Conservation (phyloP, 768 basidiomycete species). For the Nevesoporus exiguus region DNA sequence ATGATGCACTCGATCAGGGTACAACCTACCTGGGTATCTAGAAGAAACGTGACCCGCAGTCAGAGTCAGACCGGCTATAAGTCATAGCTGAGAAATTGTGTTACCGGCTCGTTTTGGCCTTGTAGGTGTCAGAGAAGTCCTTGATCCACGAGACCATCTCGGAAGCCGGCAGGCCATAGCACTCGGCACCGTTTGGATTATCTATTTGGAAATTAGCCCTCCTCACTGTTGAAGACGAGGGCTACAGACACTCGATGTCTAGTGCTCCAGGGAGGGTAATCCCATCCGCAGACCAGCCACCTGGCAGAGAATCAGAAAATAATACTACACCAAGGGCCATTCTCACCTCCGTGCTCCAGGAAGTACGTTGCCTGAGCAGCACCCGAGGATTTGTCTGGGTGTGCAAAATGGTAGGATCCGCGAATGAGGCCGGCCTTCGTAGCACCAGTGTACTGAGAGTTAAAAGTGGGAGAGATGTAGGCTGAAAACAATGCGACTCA, state of each 20-base stretch:
- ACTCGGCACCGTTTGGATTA: slow-evolving; percentile 48
- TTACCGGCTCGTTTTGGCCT: slow-evolving; percentile 45
- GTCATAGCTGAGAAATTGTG: neutral
- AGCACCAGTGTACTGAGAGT: slow-evolving; percentile 51
- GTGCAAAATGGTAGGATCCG: slow-evolving; percentile 63
- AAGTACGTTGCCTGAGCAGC: slow-evolving; percentile 60
- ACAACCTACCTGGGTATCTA: slow-evolving; percentile 40
- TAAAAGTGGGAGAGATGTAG: slow-evolving; percentile 33
- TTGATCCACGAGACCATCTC: slow-evolving; percentile 62
- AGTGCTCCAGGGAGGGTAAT: slow-evolving; percentile 62
- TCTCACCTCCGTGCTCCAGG: slow-evolving; percentile 50
- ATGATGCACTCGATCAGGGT: slow-evolving; percentile 2
- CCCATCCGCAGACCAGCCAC: slow-evolving; percentile 54
- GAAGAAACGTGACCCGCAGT: neutral
- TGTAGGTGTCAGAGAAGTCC: slow-evolving; percentile 61
- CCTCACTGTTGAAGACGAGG: neutral
- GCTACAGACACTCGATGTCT: slow-evolving; percentile 55
- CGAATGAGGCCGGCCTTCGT: slow-evolving; percentile 55
- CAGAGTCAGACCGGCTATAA: neutral
- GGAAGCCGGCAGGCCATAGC: slow-evolving; percentile 51
- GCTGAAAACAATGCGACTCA: slow-evolving; percentile 9
- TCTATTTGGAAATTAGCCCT: slow-evolving; percentile 32
- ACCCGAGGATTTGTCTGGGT: slow-evolving; percentile 49
- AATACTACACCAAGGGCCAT: neutral
- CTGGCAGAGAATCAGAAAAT: slow-evolving; percentile 18